phyloP scores from a whole-genome alignment of 495 filamentous ascomycete species.

The Penicillium coprophilum region DNA sequence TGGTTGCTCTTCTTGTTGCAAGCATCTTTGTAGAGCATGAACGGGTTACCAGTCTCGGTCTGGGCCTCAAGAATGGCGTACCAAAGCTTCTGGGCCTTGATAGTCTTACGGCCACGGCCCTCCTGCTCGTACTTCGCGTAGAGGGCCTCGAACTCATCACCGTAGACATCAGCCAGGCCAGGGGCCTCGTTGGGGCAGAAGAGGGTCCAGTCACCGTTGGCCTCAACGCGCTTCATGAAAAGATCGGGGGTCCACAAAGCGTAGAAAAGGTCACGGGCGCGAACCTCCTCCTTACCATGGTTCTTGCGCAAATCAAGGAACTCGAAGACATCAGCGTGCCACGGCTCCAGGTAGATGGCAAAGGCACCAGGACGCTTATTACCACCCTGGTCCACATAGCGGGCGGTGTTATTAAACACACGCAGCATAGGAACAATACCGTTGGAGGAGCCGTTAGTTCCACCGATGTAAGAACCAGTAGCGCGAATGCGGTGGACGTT shows the following conservation, averaged over 20 bases:
- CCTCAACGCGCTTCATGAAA: constrained; percentile 98
- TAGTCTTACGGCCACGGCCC: constrained; percentile 79
- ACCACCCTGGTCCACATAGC: constrained; percentile 98
- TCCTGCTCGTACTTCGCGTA: constrained; percentile 93
- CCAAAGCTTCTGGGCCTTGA: constrained; percentile 99
- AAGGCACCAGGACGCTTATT: constrained; percentile 99
- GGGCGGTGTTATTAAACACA: constrained; percentile 97
- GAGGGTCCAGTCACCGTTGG: constrained; percentile 92
- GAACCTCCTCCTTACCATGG: constrained; percentile 96
- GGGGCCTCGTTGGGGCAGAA: constrained; percentile 97
- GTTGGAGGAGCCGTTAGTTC: constrained; percentile 96
- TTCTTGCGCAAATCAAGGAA: constrained; percentile 98
- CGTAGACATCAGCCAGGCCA: constrained; percentile 92
- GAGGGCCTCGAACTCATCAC: constrained; percentile 93
- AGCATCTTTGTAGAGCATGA: constrained; percentile 99
- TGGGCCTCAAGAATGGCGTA: constrained; percentile 96
- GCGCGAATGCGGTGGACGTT: constrained; percentile 95
- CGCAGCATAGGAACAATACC: constrained; percentile 97
- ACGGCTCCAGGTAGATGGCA: constrained; percentile 98
- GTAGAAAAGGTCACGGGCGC: constrained; percentile 95
- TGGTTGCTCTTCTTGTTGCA: constrained; percentile 99
- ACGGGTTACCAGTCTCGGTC: constrained; percentile 97
- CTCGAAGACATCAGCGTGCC: constrained; percentile 97
- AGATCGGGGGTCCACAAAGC: constrained; percentile 98
- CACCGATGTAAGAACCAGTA: constrained; percentile 94